phyloP scores from a whole-genome alignment of 768 basidiomycete species.

The Boletus eberwhitei region DNA sequence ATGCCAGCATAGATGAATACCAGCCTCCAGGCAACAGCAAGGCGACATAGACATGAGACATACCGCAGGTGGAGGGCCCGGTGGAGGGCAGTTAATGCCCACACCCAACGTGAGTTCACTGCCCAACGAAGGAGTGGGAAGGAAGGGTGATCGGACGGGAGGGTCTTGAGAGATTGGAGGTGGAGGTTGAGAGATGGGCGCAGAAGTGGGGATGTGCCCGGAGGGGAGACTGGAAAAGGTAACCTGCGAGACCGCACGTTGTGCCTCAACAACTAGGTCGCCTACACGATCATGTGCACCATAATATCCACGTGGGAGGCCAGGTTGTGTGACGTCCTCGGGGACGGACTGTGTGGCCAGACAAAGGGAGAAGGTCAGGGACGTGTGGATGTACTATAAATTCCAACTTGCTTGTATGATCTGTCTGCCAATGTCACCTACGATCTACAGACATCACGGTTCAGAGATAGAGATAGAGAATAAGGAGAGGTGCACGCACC shows the following conservation, averaged over 20 bases:
- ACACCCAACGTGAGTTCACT: constrained; percentile 28
- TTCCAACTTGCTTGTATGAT: constrained; percentile 37
- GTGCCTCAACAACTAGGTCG: constrained; percentile 59
- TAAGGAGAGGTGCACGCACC: constrained; percentile 30
- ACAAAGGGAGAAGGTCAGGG: constrained; percentile 3
- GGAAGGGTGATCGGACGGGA: constrained; percentile 14
- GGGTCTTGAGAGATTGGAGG: constrained; percentile 1
- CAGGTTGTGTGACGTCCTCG: constrained; percentile 76
- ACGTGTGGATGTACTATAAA: background rate
- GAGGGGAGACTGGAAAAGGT: constrained; percentile 41
- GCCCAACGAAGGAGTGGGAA: constrained; percentile 34
- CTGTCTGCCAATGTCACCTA: constrained; percentile 48
- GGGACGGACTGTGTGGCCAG: constrained; percentile 62
- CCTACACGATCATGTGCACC: constrained; percentile 62
- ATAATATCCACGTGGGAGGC: constrained; percentile 72
- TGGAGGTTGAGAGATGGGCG: background rate
- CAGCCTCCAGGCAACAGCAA: constrained; percentile 22
- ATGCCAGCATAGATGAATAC: constrained; percentile 4
- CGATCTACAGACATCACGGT: constrained; percentile 33
- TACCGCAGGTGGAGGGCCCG: constrained; percentile 15
- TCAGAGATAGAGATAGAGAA: background rate
- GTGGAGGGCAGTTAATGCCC: constrained; percentile 6
- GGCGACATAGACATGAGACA: constrained; percentile 11
- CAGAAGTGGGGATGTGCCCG: constrained; percentile 2
- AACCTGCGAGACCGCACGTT: constrained; percentile 52